Conservation (phyloP, 228 moss, liverwort and hornwort genomes). For the Sphagnum fallax region DNA sequence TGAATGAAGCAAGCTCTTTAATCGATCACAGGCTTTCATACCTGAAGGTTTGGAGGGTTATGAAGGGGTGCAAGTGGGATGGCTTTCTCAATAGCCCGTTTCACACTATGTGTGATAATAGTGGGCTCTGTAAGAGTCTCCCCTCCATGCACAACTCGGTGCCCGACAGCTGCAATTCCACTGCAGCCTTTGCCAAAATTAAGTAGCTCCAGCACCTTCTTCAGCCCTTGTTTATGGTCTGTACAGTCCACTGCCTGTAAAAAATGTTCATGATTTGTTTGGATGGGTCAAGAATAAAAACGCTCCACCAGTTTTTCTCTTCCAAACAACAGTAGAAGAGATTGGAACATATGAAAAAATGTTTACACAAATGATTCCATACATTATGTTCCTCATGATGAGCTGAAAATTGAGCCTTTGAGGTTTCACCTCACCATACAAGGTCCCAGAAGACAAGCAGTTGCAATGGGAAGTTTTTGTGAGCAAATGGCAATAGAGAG, state of each 20-base stretch:
- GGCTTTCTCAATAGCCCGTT: slow-evolving; percentile 56
- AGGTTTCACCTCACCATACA: neutral
- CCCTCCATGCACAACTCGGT: slow-evolving; percentile 94
- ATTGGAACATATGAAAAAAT: no score
- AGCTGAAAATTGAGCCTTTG: neutral
- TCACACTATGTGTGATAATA: slow-evolving; percentile 70
- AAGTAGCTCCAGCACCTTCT: slow-evolving; percentile 77
- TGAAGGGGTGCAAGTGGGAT: slow-evolving; percentile 86
- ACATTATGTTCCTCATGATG: no score
- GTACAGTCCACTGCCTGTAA: slow-evolving; percentile 51
- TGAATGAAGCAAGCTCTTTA: no score
- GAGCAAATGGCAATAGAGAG: no score
- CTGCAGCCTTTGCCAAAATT: slow-evolving; percentile 43
- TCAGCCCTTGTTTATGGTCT: slow-evolving; percentile 76
- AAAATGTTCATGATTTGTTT: neutral
- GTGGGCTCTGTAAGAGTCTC: slow-evolving; percentile 64
- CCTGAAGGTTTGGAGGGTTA: slow-evolving; percentile 89
- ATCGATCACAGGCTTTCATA: slow-evolving; percentile 1
- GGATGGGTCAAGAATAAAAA: neutral
- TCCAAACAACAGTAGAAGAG: neutral
- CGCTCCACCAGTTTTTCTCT: neutral
- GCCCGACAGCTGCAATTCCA: slow-evolving; percentile 66
- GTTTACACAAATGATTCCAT: no score
- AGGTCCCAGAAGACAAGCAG: no score
- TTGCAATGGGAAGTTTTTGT: no score